Conservation (phyloP, 495 filamentous ascomycete genomes). For the Lineolata rhizophorae region DNA sequence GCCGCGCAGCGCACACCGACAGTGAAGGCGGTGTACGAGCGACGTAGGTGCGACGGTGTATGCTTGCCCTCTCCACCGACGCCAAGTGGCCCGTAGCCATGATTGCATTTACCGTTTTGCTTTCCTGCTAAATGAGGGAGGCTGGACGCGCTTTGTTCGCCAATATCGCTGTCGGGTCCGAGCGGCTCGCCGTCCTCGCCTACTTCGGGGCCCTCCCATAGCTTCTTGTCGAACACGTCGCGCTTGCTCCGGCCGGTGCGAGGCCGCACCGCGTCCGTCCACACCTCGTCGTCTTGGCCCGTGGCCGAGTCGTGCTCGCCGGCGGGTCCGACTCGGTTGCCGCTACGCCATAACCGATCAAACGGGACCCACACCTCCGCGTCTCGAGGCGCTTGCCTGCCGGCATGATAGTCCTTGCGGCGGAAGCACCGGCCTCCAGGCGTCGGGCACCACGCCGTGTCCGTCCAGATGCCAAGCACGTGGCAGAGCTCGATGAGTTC, state of each 20-base stretch:
- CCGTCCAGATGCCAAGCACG: slow-evolving; percentile 37
- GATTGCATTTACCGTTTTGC: too few species aligned
- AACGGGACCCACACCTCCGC: slow-evolving; percentile 42
- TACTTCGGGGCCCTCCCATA: slow-evolving; percentile 36
- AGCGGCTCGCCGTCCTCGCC: slow-evolving; percentile 33
- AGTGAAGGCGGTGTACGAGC: slow-evolving; percentile 30
- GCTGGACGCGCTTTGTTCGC: too few species aligned
- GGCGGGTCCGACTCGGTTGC: slow-evolving; percentile 32
- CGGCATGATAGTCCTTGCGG: slow-evolving; percentile 33
- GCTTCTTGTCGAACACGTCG: too few species aligned
- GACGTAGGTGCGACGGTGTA: slow-evolving; percentile 29
- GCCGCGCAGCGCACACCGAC: slow-evolving; percentile 30
- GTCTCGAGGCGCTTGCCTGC: slow-evolving; percentile 27
- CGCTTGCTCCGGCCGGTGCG: too few species aligned
- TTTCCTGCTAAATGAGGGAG: too few species aligned
- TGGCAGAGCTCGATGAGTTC: slow-evolving; percentile 40
- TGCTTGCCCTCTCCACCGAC: slow-evolving; percentile 29
- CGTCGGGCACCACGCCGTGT: slow-evolving; percentile 41
- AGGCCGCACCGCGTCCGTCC: too few species aligned
- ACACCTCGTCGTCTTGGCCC: too few species aligned
- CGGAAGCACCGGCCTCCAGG: slow-evolving; percentile 34
- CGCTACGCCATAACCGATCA: slow-evolving; percentile 36
- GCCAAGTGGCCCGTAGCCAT: too few species aligned
- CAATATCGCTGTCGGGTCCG: slow-evolving; percentile 24
- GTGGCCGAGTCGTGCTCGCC: slow-evolving; percentile 15